These are phyloP conservation scores for Warburgia ugandensis DNA, from an alignment of 164 flowering plant genomes.

Conservation along the genomic window DNA sequence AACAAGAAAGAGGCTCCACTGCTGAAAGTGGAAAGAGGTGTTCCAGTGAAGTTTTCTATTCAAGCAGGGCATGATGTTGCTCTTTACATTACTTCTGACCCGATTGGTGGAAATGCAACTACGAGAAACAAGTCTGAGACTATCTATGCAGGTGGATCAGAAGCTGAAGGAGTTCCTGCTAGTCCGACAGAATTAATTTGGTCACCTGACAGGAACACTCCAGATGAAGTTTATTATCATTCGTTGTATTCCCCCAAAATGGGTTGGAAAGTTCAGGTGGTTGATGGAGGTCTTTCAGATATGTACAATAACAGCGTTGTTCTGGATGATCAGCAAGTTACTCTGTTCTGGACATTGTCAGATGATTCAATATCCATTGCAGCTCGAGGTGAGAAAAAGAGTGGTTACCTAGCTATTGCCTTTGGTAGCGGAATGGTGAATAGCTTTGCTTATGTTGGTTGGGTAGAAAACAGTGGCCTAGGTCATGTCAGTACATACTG, in stretches of 20 bases:
- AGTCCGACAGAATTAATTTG: slow-evolving; percentile 78
- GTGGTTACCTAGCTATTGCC: slow-evolving; percentile 91
- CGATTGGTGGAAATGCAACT: slow-evolving; percentile 91
- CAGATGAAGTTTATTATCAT: slow-evolving; percentile 85
- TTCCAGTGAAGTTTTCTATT: slow-evolving; percentile 76
- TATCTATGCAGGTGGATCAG: slow-evolving; percentile 82
- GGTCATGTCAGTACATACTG: slow-evolving; percentile 78
- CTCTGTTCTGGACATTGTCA: slow-evolving; percentile 79
- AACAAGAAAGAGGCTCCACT: slow-evolving; percentile 94
- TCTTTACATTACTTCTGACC: slow-evolving; percentile 80
- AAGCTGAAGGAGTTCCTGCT: slow-evolving; percentile 78
- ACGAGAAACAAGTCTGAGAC: slow-evolving; percentile 62
- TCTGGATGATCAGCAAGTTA: slow-evolving; percentile 96
- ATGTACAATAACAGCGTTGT: slow-evolving; percentile 89
- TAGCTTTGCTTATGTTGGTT: slow-evolving; percentile 90
- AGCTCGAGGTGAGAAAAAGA: slow-evolving; percentile 87
- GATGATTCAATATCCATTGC: slow-evolving; percentile 71
- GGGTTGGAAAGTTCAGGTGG: slow-evolving; percentile 98
- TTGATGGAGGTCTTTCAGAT: slow-evolving; percentile 93
- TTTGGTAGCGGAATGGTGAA: slow-evolving; percentile 86
- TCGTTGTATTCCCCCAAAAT: slow-evolving; percentile 66
- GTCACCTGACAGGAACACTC: slow-evolving; percentile 90
- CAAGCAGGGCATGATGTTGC: slow-evolving; percentile 99
- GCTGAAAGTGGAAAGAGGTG: slow-evolving; percentile 92
- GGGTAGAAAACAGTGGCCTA: slow-evolving; percentile 63